A percentile compares a stretch with the other conserved stretches of the same genome.
phyloP scores from a whole-genome alignment of 2,329 filamentous ascomycete species.

The Pleomassaria siparia region DNA sequence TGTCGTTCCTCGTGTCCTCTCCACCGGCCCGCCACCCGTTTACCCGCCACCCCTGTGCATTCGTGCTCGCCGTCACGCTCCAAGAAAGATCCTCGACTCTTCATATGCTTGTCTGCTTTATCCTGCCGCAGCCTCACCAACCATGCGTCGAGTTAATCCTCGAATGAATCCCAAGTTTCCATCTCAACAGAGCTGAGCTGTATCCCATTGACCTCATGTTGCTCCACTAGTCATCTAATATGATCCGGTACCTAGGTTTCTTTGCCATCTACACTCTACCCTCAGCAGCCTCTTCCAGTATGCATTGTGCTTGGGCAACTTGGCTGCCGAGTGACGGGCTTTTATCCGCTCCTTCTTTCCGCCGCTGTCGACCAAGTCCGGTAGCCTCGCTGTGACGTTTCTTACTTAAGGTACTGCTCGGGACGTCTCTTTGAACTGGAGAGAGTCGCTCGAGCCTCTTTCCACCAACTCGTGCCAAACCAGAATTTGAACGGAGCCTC shows the following conservation, averaged over 20 bases:
- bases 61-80: neutral
- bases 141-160: neutral
- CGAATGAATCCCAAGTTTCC: neutral
- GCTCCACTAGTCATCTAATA: conserved; percentile 9
- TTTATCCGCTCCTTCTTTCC: conserved; percentile 20
- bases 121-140: conserved; percentile 1
- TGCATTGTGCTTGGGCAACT: conserved; percentile 6
- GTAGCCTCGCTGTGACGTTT: conserved; percentile 7
- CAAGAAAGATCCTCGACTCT: no score
- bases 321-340: conserved; percentile 13
- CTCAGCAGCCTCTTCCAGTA: conserved; percentile 7
- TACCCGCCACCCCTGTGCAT: neutral
- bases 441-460: conserved; percentile 9
- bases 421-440: neutral
- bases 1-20: neutral
- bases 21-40: neutral
- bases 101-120: conserved; percentile 4
- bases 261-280: conserved; percentile 9
- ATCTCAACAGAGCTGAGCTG: conserved; percentile 8
- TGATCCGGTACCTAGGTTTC: conserved; percentile 18
- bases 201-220: conserved; percentile 6
- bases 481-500: neutral
- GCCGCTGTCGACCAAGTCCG: conserved; percentile 5
- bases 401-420: conserved; percentile 16
- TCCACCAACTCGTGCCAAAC: conserved; percentile 1